Evolutionary conservation across 306 rosid genomes (phyloP).

Genomic region (Prosopis cineraria): DNA sequence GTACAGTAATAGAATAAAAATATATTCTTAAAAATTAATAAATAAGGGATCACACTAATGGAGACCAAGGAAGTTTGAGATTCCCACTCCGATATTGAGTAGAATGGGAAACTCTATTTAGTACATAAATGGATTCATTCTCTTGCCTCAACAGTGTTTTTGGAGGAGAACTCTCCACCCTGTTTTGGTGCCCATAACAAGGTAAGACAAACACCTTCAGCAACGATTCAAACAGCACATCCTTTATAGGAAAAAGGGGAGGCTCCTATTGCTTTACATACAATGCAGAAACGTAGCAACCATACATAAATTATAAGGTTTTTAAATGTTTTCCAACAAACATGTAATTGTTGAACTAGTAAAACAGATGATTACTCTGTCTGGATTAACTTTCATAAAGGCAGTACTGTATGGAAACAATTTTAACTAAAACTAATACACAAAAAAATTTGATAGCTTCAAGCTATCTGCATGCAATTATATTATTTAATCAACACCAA

Average conservation of each 20-base stretch:
- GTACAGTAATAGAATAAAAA: conserved; percentile 20
- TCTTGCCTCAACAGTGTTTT: not conserved
- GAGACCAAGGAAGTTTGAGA: not conserved
- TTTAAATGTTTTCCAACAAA: not conserved
- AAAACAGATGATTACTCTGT: conserved; percentile 15
- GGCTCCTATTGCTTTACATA: not conserved
- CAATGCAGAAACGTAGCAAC: conserved; percentile 23
- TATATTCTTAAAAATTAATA: not conserved
- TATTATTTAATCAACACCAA: too few relatives aligned
- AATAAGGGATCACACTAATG: not conserved
- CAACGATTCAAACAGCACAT: conserved; percentile 23
- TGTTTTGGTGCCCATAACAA: not conserved
- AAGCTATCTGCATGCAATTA: too few relatives aligned
- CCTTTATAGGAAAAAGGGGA: conserved; percentile 5
- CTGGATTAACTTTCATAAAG: not conserved
- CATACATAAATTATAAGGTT: conserved; percentile 31
- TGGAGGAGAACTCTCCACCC: not conserved
- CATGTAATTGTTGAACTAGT: conserved; percentile 15
- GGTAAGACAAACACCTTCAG: not conserved
- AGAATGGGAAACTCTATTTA: not conserved
- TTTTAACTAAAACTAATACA: not conserved
- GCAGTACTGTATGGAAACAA: not conserved
- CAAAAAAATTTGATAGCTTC: too few relatives aligned
- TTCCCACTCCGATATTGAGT: not conserved
- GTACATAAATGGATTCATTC: not conserved